Conservation (phyloP, 2,329 filamentous ascomycete species). For the Colletotrichum orchidophilum region DNA sequence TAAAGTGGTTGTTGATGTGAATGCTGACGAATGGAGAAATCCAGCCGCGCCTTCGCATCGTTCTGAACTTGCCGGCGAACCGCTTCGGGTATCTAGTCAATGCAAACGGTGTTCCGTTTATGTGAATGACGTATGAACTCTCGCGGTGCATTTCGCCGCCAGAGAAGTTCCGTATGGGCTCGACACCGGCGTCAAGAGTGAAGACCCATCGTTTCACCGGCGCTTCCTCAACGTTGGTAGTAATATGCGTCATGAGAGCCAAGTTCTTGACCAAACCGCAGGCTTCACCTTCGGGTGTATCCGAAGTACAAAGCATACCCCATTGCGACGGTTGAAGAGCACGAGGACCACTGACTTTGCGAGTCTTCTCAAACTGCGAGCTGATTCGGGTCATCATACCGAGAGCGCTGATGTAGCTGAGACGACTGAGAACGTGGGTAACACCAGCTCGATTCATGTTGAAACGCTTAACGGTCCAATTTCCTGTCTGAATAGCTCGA, state of each 20-base stretch:
- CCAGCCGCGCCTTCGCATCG: constrained; percentile 86
- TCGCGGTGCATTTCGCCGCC: constrained; percentile 88
- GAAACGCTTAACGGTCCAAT: constrained; percentile 98
- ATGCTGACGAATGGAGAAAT: constrained; percentile 98
- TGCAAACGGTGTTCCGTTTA: constrained; percentile 95
- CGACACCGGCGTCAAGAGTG: constrained; percentile 84
- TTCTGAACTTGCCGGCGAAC: constrained; percentile 86
- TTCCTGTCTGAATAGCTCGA: constrained; percentile 94
- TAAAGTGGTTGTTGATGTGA: constrained; percentile 93
- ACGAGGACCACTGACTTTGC: constrained; percentile 95
- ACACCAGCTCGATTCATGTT: constrained; percentile 98
- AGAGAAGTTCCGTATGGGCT: constrained; percentile 73
- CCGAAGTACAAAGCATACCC: constrained; percentile 96
- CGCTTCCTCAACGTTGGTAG: constrained; percentile 92
- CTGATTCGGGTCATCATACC: constrained; percentile 99
- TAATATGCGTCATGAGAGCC: constrained; percentile 99
- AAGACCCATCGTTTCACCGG: constrained; percentile 89
- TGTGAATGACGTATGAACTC: constrained; percentile 88
- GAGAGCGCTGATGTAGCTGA: constrained; percentile 95
- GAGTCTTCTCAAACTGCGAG: constrained; percentile 98
- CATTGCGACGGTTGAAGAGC: constrained; percentile 97
- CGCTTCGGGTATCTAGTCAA: constrained; percentile 86
- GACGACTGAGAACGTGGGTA: constrained; percentile 91
- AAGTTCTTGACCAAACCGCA: constrained; percentile 98
- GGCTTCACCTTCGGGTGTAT: constrained; percentile 98